These are phyloP conservation scores for Pythium utonaiense DNA, from an alignment of 352 stramenopile genomes.

Conservation along the genomic window DNA sequence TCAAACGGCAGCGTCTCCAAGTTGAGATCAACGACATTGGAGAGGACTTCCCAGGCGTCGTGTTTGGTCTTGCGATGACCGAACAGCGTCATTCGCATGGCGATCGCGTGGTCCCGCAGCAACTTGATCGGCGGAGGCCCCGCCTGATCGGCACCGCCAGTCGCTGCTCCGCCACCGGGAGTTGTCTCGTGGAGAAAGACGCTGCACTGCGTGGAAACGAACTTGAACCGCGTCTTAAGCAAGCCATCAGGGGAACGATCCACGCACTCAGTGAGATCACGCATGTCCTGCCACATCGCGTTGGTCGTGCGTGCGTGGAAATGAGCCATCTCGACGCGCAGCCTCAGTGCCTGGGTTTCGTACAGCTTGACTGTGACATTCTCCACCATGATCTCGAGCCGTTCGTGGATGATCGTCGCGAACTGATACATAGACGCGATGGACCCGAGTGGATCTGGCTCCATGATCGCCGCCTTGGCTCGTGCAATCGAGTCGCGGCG, in stretches of 20 bases:
- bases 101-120: conserved; percentile 42
- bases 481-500: conserved; percentile 29
- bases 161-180: not conserved
- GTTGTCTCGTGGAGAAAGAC: conserved; percentile 27
- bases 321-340: conserved; percentile 35
- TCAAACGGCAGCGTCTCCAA: conserved; percentile 45
- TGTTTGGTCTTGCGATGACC: conserved; percentile 37
- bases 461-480: conserved; percentile 33
- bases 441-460: conserved; percentile 56
- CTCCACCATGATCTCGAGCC: conserved; percentile 43
- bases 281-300: conserved; percentile 62
- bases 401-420: conserved; percentile 47
- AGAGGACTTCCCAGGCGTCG: conserved; percentile 46
- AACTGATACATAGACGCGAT: conserved; percentile 61
- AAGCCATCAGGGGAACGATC: conserved; percentile 56
- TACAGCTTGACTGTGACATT: conserved; percentile 58
- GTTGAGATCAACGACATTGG: conserved; percentile 56
- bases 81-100: conserved; percentile 52
- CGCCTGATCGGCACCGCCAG: not conserved
- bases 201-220: conserved; percentile 50
- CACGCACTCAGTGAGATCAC: conserved; percentile 47
- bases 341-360: conserved; percentile 26
- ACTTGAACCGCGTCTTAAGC: conserved; percentile 66
- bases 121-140: conserved; percentile 21
- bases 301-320: conserved; percentile 62